Evolutionary conservation across 768 basidiomycete species (phyloP).

Genomic region (Polyporus arcularius): DNA sequence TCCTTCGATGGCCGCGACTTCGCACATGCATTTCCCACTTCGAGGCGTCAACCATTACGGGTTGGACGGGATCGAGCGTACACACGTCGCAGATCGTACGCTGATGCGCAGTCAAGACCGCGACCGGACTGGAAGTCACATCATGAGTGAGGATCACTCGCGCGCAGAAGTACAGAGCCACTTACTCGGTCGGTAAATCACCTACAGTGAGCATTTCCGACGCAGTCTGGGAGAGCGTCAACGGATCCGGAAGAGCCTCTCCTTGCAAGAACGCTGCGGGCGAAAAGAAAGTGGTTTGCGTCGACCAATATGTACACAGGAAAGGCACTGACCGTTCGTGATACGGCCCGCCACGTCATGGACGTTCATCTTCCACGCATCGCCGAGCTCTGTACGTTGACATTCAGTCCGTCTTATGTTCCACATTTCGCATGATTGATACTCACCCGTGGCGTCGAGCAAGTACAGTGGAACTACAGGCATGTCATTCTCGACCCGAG

Average conservation of each 20-base stretch:
- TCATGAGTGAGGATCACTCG: background rate
- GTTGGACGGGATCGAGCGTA: conserved; percentile 54
- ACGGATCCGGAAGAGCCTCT: conserved; percentile 55
- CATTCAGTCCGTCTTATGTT: background rate
- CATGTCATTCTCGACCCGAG: conserved; percentile 21
- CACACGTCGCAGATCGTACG: conserved; percentile 65
- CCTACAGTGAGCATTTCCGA: conserved; percentile 49
- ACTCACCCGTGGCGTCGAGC: conserved; percentile 68
- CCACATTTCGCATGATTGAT: too few relatives aligned
- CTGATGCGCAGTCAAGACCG: conserved; percentile 54
- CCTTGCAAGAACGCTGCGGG: conserved; percentile 56
- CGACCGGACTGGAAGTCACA: conserved; percentile 49
- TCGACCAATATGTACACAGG: background rate
- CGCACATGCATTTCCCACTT: conserved; percentile 56
- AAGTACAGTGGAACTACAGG: conserved; percentile 52
- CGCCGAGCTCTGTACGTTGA: conserved; percentile 44
- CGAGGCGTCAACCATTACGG: conserved; percentile 63
- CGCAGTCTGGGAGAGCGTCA: conserved; percentile 55
- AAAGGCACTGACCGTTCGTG: conserved; percentile 42
- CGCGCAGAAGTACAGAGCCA: background rate
- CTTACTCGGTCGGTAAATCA: conserved; percentile 49
- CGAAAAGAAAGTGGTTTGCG: background rate
- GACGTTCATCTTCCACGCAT: conserved; percentile 62
- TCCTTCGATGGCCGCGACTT: conserved; percentile 57
- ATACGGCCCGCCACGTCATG: conserved; percentile 50